Evolutionary conservation across 2,329 filamentous ascomycete genomes (phyloP).

Genomic region (Cladosporium sphaerospermum): DNA sequence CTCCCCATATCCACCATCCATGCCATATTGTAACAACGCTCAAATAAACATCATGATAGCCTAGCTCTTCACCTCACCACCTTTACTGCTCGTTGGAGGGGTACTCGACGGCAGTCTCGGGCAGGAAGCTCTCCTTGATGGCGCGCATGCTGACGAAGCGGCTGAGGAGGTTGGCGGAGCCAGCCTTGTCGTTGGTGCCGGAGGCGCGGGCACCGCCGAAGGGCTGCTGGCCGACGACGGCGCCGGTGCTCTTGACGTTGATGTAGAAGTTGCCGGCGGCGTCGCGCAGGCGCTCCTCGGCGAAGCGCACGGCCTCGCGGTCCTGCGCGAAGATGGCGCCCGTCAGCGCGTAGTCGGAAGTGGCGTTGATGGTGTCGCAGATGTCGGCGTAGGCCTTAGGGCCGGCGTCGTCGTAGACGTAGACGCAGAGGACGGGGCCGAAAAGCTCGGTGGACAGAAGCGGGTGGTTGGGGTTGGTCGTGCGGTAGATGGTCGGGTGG

Average conservation of each 20-base stretch:
- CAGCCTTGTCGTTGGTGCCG: constrained; percentile 53
- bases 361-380: constrained; percentile 50
- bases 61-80: not conserved
- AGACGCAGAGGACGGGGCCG: constrained; percentile 64
- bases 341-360: constrained; percentile 71
- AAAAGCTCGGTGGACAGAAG: constrained; percentile 75
- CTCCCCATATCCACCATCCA: too few relatives aligned
- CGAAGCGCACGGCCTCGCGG: constrained; percentile 56
- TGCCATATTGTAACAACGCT: too few relatives aligned
- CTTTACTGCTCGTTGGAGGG: constrained; percentile 46
- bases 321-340: constrained; percentile 68
- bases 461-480: constrained; percentile 64
- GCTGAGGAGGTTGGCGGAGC: constrained; percentile 43
- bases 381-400: constrained; percentile 47
- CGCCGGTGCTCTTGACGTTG: constrained; percentile 65
- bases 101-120: constrained; percentile 44
- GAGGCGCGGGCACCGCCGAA: constrained; percentile 47
- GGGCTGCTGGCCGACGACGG: constrained; percentile 32
- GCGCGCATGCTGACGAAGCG: constrained; percentile 50
- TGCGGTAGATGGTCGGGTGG: constrained; percentile 72
- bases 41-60: too few relatives aligned
- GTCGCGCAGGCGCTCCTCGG: constrained; percentile 64
- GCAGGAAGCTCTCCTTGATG: constrained; percentile 51
- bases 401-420: constrained; percentile 65
- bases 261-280: constrained; percentile 77